Evolutionary conservation across 2,329 filamentous ascomycete genomes (phyloP), one percentile per base, ranked within the genome.

Genomic region (Verruconis gallopava): DNA sequence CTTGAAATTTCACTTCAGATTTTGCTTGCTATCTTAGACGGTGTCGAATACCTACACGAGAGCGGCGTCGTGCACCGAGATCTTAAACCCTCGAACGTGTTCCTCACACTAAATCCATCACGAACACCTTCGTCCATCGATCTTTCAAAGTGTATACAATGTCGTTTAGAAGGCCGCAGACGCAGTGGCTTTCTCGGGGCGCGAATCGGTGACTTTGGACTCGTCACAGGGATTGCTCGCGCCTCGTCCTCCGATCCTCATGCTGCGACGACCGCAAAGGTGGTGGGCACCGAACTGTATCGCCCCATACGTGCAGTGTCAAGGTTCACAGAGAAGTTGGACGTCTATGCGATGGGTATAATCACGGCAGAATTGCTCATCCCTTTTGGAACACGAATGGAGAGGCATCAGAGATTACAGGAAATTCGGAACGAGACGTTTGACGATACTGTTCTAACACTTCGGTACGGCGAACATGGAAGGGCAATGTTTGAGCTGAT

Each of bases 11-110:
- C 76, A 0, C 52, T 79, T 2, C 63, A 65, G 21, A 60, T 82
- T 1, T 61, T 81, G n/a, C 56, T 71, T 11, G 67, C 68, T 1
- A 71, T 81, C 21, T 57, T 80, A 1, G 70, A 75, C 5, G 78
- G 77, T 1, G 69, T 81, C 3, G 68, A 77, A 44, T 81, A 82
- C 50, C 64, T 81, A 2, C 78, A 82, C 49, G 58, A 63, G 0
- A 66, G 74, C 45, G 66, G 67, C 4, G 71, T 81, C 37, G 67
- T 80, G 0, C 78, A 82, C 50, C 72, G 77, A 6, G 78, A 82
- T 51, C 62, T 82, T 17, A 82, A 82, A 50, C 78, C 78, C 1
- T 73, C 71, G 3, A 82, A 82, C 48, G 72, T 82, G 20, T 80
- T 82, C 55, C 60, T 82, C 0, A 72, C 71, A 2, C 53, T 43